Evolutionary conservation across 805 yeast genomes (phyloP).

Genomic region (Sugiyamaella mastotermitis): DNA sequence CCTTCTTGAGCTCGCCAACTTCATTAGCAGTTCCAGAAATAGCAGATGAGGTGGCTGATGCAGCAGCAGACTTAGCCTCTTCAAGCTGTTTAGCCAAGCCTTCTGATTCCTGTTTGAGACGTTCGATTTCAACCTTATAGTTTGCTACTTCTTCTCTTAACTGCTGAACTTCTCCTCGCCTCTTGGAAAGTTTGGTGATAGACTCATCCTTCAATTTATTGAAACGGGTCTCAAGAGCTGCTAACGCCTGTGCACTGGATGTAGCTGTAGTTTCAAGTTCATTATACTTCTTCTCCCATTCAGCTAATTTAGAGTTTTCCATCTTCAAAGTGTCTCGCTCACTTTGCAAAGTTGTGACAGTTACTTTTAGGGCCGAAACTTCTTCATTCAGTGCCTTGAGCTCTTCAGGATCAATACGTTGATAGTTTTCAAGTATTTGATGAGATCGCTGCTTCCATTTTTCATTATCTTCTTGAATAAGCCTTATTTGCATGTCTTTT

Average conservation of each 20-base stretch:
- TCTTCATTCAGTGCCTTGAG: constrained; percentile 33
- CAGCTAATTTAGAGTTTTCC: constrained; percentile 10
- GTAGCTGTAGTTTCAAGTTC: too few relatives aligned
- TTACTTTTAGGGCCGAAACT: constrained; percentile 22
- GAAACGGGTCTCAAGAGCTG: constrained; percentile 10
- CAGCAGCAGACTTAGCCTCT: constrained; percentile 17
- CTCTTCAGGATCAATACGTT: constrained; percentile 44
- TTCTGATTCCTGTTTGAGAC: constrained; percentile 8
- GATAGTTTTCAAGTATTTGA: constrained; percentile 40
- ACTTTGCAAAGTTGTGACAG: constrained; percentile 2
- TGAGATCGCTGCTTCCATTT: constrained; percentile 52
- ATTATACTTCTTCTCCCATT: constrained; percentile 7
- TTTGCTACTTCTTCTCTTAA: constrained; percentile 13
- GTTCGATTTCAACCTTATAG: constrained; percentile 6
- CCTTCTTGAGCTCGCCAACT: background rate
- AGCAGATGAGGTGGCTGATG: background rate
- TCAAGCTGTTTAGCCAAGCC: constrained; percentile 12
- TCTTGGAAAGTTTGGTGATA: constrained; percentile 21
- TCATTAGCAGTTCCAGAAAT: too few relatives aligned
- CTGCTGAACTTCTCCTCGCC: constrained; percentile 13
- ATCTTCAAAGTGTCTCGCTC: constrained; percentile 13
- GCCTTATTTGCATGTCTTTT: constrained; percentile 43
- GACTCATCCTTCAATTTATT: constrained; percentile 21
- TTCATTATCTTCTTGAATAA: constrained; percentile 48
- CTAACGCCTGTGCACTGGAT: too few relatives aligned